Evolutionary conservation across 2,329 filamentous ascomycete genomes (phyloP).

Genomic region (Aureobasidium sp.): DNA sequence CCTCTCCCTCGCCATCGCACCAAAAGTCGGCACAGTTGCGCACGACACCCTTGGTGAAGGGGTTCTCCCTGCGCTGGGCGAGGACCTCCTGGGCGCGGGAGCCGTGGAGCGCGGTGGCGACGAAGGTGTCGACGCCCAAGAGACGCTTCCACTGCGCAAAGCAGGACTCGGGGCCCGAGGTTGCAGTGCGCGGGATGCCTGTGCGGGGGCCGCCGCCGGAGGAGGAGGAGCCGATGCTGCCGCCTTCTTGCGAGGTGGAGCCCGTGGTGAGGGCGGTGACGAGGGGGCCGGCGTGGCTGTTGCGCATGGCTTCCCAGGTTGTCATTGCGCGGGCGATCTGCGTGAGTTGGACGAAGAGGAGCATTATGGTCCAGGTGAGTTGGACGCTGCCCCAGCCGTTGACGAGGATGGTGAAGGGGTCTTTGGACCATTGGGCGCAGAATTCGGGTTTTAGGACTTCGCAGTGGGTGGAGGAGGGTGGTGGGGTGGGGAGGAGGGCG

Average conservation of each 20-base stretch:
- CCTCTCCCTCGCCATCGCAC: conserved; percentile 77
- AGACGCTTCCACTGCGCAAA: conserved; percentile 74
- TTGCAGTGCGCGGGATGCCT: conserved; percentile 28
- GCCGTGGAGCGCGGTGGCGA: conserved; percentile 77
- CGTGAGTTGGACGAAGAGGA: conserved; percentile 84
- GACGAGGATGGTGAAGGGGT: conserved; percentile 75
- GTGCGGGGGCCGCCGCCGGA: conserved; percentile 51
- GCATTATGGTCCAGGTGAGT: conserved; percentile 94
- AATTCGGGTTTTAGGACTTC: conserved; percentile 65
- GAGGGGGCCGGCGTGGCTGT: conserved; percentile 56
- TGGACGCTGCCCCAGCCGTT: conserved; percentile 74
- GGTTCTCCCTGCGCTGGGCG: conserved; percentile 54
- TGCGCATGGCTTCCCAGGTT: conserved; percentile 93
- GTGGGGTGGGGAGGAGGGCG: conserved; percentile 45
- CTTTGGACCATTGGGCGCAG: conserved; percentile 68
- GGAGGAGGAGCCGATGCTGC: conserved; percentile 57
- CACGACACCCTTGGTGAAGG: conserved; percentile 74
- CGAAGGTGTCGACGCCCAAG: conserved; percentile 85
- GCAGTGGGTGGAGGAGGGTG: conserved; percentile 45
- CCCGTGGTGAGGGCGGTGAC: conserved; percentile 69
- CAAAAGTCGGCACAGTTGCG: conserved; percentile 94
- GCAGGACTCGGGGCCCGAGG: conserved; percentile 50
- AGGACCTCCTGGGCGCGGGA: conserved; percentile 46
- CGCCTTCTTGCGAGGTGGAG: conserved; percentile 54
- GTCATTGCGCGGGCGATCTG: conserved; percentile 90